Evolutionary conservation across 1,284 basidiomycete genomes (phyloP).

Genomic region (Boletus smithii): DNA sequence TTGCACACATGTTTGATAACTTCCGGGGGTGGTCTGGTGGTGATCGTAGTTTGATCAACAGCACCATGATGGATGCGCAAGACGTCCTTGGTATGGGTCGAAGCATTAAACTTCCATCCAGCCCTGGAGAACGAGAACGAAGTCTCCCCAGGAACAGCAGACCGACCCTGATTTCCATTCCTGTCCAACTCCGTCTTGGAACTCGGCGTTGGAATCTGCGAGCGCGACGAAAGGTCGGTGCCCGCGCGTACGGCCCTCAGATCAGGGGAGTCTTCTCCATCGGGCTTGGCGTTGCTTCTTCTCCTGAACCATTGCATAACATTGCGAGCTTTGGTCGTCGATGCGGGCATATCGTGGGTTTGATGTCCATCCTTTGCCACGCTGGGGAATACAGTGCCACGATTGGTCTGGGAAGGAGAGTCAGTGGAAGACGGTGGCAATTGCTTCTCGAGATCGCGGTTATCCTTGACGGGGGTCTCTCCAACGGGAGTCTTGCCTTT

Average conservation of each 20-base stretch:
- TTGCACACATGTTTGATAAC: slow-evolving; percentile 83
- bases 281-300: slow-evolving; percentile 57
- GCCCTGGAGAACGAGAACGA: slow-evolving; percentile 35
- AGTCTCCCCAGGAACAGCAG: slow-evolving; percentile 21
- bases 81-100: slow-evolving; percentile 45
- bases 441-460: slow-evolving; percentile 35
- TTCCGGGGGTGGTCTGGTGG: slow-evolving; percentile 78
- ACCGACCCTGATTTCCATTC: slow-evolving; percentile 31
- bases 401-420: slow-evolving; percentile 27
- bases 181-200: slow-evolving; percentile 27
- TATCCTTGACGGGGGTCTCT: slow-evolving; percentile 35
- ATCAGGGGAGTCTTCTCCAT: slow-evolving; percentile 33
- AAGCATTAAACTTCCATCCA: slow-evolving; percentile 33
- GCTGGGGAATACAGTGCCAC: slow-evolving; percentile 28
- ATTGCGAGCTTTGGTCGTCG: slow-evolving; percentile 68
- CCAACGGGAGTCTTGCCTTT: slow-evolving; percentile 39
- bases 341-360: slow-evolving; percentile 52
- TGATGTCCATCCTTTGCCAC: slow-evolving; percentile 27
- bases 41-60: slow-evolving; percentile 90
- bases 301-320: slow-evolving; percentile 83
- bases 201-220: slow-evolving; percentile 30
- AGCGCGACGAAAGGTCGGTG: slow-evolving; percentile 26
- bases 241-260: slow-evolving; percentile 17
- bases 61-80: slow-evolving; percentile 89
- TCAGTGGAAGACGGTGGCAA: slow-evolving; percentile 26